These are phyloP conservation scores for Alternaria hordeiaustralica DNA, from an alignment of 2,329 filamentous ascomycete genomes.

Conservation along the genomic window DNA sequence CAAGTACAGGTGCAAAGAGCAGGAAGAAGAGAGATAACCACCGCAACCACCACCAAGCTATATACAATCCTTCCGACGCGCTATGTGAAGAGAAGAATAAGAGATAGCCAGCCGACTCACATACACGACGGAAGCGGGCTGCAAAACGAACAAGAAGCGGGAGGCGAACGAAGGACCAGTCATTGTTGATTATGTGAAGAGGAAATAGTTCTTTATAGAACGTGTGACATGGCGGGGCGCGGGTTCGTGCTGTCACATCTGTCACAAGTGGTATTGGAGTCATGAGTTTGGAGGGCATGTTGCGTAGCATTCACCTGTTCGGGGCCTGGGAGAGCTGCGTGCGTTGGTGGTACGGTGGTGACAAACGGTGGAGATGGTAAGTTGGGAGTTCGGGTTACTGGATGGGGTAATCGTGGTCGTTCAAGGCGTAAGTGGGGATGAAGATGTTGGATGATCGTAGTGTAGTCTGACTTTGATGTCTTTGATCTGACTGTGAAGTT, in stretches of 20 bases:
- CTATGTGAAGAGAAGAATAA: constrained; percentile 2
- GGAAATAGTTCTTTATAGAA: not conserved
- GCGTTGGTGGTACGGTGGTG: not conserved
- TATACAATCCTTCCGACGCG: not conserved
- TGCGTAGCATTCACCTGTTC: not conserved
- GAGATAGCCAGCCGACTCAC: not conserved
- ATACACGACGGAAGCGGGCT: not conserved
- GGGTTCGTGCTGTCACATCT: not conserved
- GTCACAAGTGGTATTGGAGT: constrained; percentile 3
- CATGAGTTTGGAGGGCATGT: not conserved
- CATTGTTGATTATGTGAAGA: constrained; percentile 4
- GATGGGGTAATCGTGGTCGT: not conserved
- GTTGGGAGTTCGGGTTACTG: not conserved
- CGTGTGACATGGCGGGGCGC: not conserved
- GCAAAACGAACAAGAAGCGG: not conserved
- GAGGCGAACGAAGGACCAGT: not conserved
- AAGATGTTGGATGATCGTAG: too few species aligned
- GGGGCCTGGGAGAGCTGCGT: not conserved
- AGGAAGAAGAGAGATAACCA: not conserved
- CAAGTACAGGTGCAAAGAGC: not conserved
- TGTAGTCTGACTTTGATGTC: not conserved
- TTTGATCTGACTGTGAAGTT: not conserved
- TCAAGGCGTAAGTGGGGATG: not conserved
- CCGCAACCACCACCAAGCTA: not conserved
- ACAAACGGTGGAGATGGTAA: not conserved